Percentiles rank a stretch among this genome's conserved stretches.
These are phyloP conservation scores for Yarrowia osloensis DNA, from an alignment of 805 yeast species.

Conservation along the genomic window DNA sequence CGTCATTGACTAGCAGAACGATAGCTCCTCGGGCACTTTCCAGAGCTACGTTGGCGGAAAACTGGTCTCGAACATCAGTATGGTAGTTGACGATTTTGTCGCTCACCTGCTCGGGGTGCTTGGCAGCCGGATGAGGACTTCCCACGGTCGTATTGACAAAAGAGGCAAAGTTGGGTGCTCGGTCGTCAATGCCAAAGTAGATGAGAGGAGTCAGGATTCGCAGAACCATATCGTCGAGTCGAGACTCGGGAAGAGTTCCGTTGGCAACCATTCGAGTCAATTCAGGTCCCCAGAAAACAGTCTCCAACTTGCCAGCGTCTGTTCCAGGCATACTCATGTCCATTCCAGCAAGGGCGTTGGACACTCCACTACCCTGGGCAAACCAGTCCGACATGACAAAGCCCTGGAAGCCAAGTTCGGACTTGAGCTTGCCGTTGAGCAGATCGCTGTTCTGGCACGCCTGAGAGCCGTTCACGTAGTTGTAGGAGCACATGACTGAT, in stretches of 20 bases:
- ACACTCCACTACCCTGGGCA: slow-evolving; percentile 58
- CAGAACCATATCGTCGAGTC: slow-evolving; percentile 64
- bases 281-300: slow-evolving; percentile 55
- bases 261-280: slow-evolving; percentile 58
- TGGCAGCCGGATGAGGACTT: slow-evolving; percentile 40
- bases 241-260: slow-evolving; percentile 53
- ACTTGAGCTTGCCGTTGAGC: slow-evolving; percentile 57
- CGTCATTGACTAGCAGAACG: slow-evolving; percentile 53
- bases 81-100: slow-evolving; percentile 56
- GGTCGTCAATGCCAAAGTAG: slow-evolving; percentile 37
- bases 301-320: slow-evolving; percentile 40
- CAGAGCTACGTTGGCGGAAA: slow-evolving; percentile 50
- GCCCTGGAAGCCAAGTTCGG: slow-evolving; percentile 66
- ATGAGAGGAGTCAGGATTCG: slow-evolving; percentile 55
- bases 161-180: slow-evolving; percentile 57
- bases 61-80: slow-evolving; percentile 53
- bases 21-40: slow-evolving; percentile 60
- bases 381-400: slow-evolving; percentile 68
- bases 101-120: slow-evolving; percentile 39
- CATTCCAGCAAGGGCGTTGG: slow-evolving; percentile 58
- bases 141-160: slow-evolving; percentile 58
- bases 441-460: slow-evolving; percentile 62
- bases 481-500: slow-evolving; percentile 62
- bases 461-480: slow-evolving; percentile 56
- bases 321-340: slow-evolving; percentile 66